Base-by-base conservation (phyloP, 805 yeast genomes). In the Kodamaea neixiangensis region DNA sequence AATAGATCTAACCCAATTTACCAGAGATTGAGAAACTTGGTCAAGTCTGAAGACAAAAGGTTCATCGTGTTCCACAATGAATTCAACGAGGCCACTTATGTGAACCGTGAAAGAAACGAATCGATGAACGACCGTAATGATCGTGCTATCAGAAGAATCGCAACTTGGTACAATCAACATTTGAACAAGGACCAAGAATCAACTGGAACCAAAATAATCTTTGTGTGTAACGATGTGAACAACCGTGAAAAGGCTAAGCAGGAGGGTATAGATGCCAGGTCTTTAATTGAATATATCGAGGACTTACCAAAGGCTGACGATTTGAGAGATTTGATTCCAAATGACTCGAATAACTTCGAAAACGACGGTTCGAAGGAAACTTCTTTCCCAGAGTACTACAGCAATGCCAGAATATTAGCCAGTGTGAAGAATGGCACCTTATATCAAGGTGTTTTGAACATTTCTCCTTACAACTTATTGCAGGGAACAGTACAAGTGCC, bases 31-130 rank as follows among this genome's bases (percentile, higher is more conserved):
- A 79, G 97, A 61, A 80, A 87, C 2, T 72, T 94, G 15, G 83
- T 89, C 25, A 86, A 88, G 58, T 76, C 81, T 42, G 89, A 85
- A 48, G 87, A 81, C 35, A 94, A 94, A 68, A 76, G 97, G 53
- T 89, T 91, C 62, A 81, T 88, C 34, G 94, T 94, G 2, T 94
- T 89, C 69, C 97, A 94, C 70, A 94, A 94, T 69, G 98, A 93
- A 68, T 94, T 91, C 68, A 81, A 81, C 58, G 80, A 82, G 55
- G 81, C 78, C 7, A 89, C 97, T 0, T 87, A 76, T 65, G 75
- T 85, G 3, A 75, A 74, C 25, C 81, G 97, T 61, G 65, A 70
- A 29, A 73, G 73, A 35, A 80, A 81, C 46, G 97, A 94, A 68
- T 63, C 86, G 9, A 85, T 88, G 55, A 90, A 93, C 63, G 98